phyloP scores from a whole-genome alignment of 108 stramenopile species.

The Chaetoceros tenuissimus region DNA sequence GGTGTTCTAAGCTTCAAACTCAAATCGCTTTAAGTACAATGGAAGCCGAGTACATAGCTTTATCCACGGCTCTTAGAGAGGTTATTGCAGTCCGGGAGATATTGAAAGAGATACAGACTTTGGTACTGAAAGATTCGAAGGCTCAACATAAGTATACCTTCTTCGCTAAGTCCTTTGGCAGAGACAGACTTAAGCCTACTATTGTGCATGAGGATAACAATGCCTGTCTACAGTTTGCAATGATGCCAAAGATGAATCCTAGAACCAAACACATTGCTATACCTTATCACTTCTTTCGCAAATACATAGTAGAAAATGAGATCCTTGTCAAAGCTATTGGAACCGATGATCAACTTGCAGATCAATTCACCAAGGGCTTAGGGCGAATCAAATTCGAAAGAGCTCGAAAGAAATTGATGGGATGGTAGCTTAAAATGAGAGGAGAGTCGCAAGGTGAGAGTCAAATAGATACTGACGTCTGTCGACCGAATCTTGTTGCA shows the following conservation, averaged over 20 bases:
- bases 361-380: constrained; percentile 3
- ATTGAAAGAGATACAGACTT: constrained; percentile 2
- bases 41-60: constrained; percentile 34
- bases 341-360: constrained; percentile 8
- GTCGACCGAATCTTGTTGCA: no score
- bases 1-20: constrained; percentile 34
- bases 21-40: constrained; percentile 37
- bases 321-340: neutral
- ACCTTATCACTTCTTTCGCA: constrained; percentile 21
- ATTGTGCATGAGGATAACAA: constrained; percentile 11
- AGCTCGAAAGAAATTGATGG: neutral
- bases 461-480: no score
- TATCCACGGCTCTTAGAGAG: constrained; percentile 8
- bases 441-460: neutral
- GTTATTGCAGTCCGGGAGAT: constrained; percentile 7
- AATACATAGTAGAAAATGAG: neutral
- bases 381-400: neutral
- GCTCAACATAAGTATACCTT: neutral
- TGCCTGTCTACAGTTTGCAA: constrained; percentile 12
- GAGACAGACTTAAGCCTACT: neutral
- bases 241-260: constrained; percentile 8
- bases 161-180: neutral
- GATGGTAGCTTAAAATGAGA: neutral
- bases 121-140: neutral
- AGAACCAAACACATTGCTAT: constrained; percentile 30